Conservation (phyloP, 2,329 filamentous ascomycete genomes). For the Colletotrichum sp. region DNA sequence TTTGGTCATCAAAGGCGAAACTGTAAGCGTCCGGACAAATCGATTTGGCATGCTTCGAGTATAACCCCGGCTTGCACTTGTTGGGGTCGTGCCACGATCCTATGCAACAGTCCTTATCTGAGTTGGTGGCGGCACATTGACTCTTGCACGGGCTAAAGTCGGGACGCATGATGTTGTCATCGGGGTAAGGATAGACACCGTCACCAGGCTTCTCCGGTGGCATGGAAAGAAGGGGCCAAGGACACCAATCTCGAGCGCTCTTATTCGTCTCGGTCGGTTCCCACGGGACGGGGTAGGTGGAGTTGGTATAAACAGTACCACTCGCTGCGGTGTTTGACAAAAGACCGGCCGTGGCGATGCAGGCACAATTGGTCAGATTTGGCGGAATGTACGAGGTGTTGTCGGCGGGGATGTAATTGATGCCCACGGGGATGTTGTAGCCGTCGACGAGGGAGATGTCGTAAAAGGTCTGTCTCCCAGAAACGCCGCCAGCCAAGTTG, state of each 20-base stretch:
- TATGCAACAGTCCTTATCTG: conserved; percentile 75
- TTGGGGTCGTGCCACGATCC: conserved; percentile 68
- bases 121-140: conserved; percentile 73
- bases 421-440: conserved; percentile 78
- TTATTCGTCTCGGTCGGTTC: conserved; percentile 63
- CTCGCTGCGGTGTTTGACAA: conserved; percentile 60
- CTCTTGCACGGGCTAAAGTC: conserved; percentile 80
- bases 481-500: conserved; percentile 70
- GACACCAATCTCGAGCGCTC: conserved; percentile 74
- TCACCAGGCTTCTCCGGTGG: conserved; percentile 73
- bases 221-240: conserved; percentile 75
- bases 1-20: conserved; percentile 68
- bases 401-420: conserved; percentile 63
- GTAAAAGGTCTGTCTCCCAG: conserved; percentile 73
- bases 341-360: conserved; percentile 72
- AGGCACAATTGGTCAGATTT: conserved; percentile 78
- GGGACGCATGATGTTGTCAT: conserved; percentile 73
- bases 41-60: conserved; percentile 72
- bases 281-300: conserved; percentile 70
- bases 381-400: conserved; percentile 73
- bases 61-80: conserved; percentile 69
- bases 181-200: conserved; percentile 81
- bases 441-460: conserved; percentile 87
- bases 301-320: conserved; percentile 66
- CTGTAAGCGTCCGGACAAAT: conserved; percentile 88